These are phyloP conservation scores for Beta corolliflora DNA, from an alignment of 179 eudicot species.

Conservation along the genomic window DNA sequence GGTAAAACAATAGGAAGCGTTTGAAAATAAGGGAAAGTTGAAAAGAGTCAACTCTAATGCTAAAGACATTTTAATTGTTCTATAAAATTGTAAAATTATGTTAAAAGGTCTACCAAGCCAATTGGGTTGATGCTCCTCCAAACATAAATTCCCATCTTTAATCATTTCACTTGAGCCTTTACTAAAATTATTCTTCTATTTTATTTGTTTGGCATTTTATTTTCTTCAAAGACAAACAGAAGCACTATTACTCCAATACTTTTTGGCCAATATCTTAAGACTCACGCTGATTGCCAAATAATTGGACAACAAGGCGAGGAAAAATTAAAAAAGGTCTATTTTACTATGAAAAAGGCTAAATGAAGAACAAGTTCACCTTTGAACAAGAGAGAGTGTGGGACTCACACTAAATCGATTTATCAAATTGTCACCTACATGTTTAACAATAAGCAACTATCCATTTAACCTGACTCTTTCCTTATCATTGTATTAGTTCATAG, in stretches of 20 bases:
- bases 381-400: too few relatives aligned
- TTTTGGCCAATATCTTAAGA: too few relatives aligned
- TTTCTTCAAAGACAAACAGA: neutral
- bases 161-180: neutral
- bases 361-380: too few relatives aligned
- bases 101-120: conserved; percentile 13
- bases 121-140: neutral
- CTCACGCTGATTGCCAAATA: too few relatives aligned
- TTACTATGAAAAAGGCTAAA: too few relatives aligned
- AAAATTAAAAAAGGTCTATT: too few relatives aligned
- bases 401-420: too few relatives aligned
- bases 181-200: too few relatives aligned
- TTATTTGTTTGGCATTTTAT: neutral
- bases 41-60: conserved; percentile 24
- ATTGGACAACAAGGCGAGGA: too few relatives aligned
- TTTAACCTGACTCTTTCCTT: too few relatives aligned
- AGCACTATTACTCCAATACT: neutral
- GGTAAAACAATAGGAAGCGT: conserved; percentile 14
- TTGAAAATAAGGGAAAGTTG: conserved; percentile 37
- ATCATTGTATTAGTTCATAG: neutral
- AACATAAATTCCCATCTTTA: conserved; percentile 27
- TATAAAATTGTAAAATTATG: neutral
- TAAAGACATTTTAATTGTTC: neutral
- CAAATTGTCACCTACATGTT: too few relatives aligned
- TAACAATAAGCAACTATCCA: too few relatives aligned